Evolutionary conservation across 1,284 basidiomycete species (phyloP), one percentile per base, ranked within the genome.

Genomic region (Apiotrichum siamense): DNA sequence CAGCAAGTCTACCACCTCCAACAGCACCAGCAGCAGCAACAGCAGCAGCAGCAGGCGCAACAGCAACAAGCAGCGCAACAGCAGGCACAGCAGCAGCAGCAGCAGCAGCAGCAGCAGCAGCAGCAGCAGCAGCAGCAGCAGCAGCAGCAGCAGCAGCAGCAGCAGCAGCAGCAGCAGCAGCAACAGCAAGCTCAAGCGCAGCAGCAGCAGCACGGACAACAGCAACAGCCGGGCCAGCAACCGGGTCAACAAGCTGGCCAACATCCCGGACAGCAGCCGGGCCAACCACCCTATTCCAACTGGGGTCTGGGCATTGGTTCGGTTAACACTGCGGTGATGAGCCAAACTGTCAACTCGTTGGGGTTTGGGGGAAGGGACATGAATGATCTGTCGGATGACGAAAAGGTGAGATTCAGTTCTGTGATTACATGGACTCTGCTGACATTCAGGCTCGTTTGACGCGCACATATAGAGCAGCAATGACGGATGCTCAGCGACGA

Each of bases 281-380:
- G 33, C 33, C 33, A 60, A 61, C 42, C 57, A 62, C 33, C 63
- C 59, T 66, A 65, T 52, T 44, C 56, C 9, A 36, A 40, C 18
- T 49, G 67, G 13, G 67, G 67, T 7, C 38, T 70, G 1, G 66
- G 66, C n/a, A n/a, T n/a, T n/a, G n/a, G n/a, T 4, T 43, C 52
- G 6, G 61, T 69, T 27, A 64, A 64, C 38, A 59, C 61, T 18
- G 50, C 47, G 2, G 53, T 72, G n/a, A 69, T 71, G 63, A 53
- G 58, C 18, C 51, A 62, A 32, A 57, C 55, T 7, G 59, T 64
- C 27, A 57, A 62, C 23, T 45, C 47, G 26, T 35, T 67, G 26
- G 67, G 67, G 11, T 44, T 70, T 26, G 50, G 47, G 1, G 67
- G 66, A 5, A 58, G 63, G 27, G 65, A 70, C 44, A 54, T 65